phyloP scores from a whole-genome alignment of 345 rosid species.

The Arabidopsis suecica region DNA sequence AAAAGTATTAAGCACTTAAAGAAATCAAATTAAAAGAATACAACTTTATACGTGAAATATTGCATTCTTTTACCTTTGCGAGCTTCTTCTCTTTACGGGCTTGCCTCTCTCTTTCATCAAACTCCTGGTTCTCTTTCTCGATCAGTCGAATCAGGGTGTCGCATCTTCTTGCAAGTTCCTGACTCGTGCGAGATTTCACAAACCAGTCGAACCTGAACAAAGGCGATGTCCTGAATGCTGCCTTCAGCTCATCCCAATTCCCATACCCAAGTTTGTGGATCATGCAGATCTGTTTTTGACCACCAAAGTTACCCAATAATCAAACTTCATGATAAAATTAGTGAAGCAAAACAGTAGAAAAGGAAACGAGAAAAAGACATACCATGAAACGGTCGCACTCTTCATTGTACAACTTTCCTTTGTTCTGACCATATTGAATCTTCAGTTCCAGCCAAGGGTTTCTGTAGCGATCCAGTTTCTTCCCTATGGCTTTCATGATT shows the following conservation, averaged over 20 bases:
- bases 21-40: constrained; percentile 13
- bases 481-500: constrained; percentile 98
- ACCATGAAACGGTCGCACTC: constrained; percentile 98
- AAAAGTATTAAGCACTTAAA: constrained; percentile 2
- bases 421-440: constrained; percentile 98
- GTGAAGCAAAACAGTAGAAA: background rate
- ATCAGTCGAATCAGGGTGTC: constrained; percentile 95
- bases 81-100: constrained; percentile 99
- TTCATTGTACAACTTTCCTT: constrained; percentile 95
- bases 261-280: constrained; percentile 99
- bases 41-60: background rate
- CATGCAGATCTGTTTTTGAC: constrained; percentile 81
- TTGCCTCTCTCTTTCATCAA: constrained; percentile 95
- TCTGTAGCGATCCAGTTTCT: constrained; percentile 98
- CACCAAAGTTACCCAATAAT: constrained; percentile 3
- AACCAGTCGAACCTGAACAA: constrained; percentile 98
- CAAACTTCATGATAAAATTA: background rate
- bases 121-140: constrained; percentile 98
- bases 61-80: constrained; percentile 66
- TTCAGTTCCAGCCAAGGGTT: constrained; percentile 99
- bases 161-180: constrained; percentile 95
- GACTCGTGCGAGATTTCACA: constrained; percentile 98
- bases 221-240: constrained; percentile 91
- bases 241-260: constrained; percentile 98
- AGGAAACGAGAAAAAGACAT: background rate